Evolutionary conservation across 2,329 filamentous ascomycete species (phyloP).

Genomic region (Aspergillus japonicus): DNA sequence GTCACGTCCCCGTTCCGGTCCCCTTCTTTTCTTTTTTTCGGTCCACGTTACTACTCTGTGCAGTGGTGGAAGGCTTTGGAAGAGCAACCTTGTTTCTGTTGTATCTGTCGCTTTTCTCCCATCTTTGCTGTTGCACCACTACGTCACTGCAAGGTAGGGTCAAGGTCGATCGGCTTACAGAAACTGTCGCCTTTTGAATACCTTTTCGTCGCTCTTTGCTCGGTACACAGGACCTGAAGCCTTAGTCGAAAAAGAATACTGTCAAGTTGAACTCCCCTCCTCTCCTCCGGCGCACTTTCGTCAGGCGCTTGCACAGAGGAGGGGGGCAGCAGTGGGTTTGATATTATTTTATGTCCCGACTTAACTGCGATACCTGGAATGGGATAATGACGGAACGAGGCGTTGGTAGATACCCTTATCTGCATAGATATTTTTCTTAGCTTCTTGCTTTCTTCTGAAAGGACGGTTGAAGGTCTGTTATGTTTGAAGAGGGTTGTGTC

Average conservation of each 20-base stretch:
- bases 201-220: constrained; percentile 25
- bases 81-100: constrained; percentile 23
- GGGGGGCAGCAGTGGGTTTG: constrained; percentile 23
- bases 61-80: constrained; percentile 36
- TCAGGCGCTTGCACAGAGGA: constrained; percentile 21
- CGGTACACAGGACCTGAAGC: constrained; percentile 33
- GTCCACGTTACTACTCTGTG: constrained; percentile 36
- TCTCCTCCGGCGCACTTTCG: constrained; percentile 3
- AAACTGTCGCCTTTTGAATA: neutral
- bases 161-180: neutral
- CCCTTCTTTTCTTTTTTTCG: constrained; percentile 46
- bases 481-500: neutral
- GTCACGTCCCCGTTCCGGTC: constrained; percentile 43
- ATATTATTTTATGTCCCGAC: constrained; percentile 16
- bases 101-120: neutral
- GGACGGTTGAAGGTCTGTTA: constrained; percentile 1
- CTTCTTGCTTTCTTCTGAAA: constrained; percentile 21
- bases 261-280: constrained; percentile 18
- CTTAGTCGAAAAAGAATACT: constrained; percentile 31
- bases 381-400: constrained; percentile 43
- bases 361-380: constrained; percentile 29
- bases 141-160: neutral
- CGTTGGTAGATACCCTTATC: constrained; percentile 46
- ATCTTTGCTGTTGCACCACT: neutral
- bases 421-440: constrained; percentile 31